Percentiles rank a stretch among this genome's conserved stretches.
phyloP scores from a whole-genome alignment of 2,329 filamentous ascomycete species.

The Hortaea sp. region DNA sequence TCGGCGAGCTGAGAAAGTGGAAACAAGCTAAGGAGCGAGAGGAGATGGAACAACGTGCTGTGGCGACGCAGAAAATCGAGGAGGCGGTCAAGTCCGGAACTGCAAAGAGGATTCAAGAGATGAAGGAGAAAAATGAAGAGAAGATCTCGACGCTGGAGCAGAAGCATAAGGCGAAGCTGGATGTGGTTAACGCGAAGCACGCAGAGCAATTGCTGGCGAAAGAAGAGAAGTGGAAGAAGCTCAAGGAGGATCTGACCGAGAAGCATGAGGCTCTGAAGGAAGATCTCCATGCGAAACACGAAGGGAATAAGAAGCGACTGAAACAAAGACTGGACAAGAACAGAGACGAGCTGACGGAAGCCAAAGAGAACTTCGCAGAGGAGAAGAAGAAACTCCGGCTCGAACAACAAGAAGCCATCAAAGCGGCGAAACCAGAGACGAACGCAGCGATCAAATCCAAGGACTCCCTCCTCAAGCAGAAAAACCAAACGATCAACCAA shows the following conservation, averaged over 20 bases:
- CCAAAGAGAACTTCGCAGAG: background rate
- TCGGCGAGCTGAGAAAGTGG: background rate
- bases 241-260: background rate
- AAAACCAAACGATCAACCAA: background rate
- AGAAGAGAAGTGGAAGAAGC: background rate
- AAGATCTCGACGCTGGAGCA: background rate
- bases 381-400: slow-evolving; percentile 3
- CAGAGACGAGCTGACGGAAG: background rate
- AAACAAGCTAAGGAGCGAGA: background rate
- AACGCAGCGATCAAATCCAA: slow-evolving; percentile 7
- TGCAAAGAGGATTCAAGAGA: background rate
- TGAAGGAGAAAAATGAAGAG: slow-evolving; percentile 2
- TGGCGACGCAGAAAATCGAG: background rate
- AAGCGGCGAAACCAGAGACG: slow-evolving; percentile 5
- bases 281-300: background rate
- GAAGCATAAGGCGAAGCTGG: background rate
- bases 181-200: slow-evolving; percentile 1
- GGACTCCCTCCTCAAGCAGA: slow-evolving; percentile 2
- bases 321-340: background rate
- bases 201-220: background rate
- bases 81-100: slow-evolving; percentile 1
- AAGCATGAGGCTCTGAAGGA: background rate
- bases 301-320: background rate
- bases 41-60: slow-evolving; percentile 4
- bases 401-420: slow-evolving; percentile 6